Conservation (phyloP, 2,329 filamentous ascomycete genomes). For the Alternaria sp. region DNA sequence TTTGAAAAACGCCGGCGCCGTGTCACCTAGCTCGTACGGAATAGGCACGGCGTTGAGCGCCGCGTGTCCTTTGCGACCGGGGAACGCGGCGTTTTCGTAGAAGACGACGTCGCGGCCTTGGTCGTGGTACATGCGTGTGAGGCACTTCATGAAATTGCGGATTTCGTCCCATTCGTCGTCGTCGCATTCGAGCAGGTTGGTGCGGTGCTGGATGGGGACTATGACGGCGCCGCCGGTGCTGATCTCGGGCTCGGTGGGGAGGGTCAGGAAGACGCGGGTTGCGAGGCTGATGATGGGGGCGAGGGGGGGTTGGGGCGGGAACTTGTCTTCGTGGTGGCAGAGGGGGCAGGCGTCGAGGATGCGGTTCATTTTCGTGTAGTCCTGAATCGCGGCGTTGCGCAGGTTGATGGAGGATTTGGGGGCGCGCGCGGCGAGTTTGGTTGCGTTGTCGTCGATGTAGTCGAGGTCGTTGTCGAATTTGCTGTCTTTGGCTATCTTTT, state of each 20-base stretch:
- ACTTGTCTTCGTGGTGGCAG: slow-evolving; percentile 87
- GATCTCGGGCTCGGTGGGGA: slow-evolving; percentile 88
- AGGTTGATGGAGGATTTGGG: slow-evolving; percentile 88
- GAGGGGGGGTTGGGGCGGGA: slow-evolving; percentile 68
- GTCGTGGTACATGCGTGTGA: slow-evolving; percentile 92
- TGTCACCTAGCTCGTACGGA: slow-evolving; percentile 89
- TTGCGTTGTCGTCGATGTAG: slow-evolving; percentile 96
- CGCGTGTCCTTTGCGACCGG: slow-evolving; percentile 79
- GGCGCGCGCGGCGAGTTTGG: slow-evolving; percentile 83
- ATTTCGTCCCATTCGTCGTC: slow-evolving; percentile 99
- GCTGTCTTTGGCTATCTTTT: slow-evolving; percentile 89
- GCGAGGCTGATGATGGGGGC: slow-evolving; percentile 87
- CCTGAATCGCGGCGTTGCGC: slow-evolving; percentile 82
- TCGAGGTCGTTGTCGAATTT: slow-evolving; percentile 93
- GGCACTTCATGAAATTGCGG: slow-evolving; percentile 97
- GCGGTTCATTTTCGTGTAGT: slow-evolving; percentile 87
- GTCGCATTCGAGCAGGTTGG: slow-evolving; percentile 94
- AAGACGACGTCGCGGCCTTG: slow-evolving; percentile 93
- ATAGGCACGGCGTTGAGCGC: slow-evolving; percentile 86
- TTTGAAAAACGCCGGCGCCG: slow-evolving; percentile 90
- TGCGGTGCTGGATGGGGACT: slow-evolving; percentile 83
- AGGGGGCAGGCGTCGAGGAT: slow-evolving; percentile 88
- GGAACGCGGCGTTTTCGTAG: slow-evolving; percentile 93
- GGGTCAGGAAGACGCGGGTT: slow-evolving; percentile 84
- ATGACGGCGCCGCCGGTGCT: slow-evolving; percentile 84